Conservation (phyloP, 306 rosid genomes). For the Prosopis cineraria region DNA sequence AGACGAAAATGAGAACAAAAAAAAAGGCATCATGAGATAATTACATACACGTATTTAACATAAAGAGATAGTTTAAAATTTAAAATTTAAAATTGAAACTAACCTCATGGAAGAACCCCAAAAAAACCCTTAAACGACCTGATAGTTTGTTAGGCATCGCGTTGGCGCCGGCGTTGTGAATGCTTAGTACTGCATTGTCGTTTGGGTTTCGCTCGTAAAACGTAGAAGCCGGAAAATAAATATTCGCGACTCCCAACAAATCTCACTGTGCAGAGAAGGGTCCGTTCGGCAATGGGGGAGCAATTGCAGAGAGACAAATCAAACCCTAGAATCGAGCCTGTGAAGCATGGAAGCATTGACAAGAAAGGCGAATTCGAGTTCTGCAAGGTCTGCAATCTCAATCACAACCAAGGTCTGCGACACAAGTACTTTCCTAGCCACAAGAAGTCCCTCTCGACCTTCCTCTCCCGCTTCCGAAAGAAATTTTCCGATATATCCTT, state of each 20-base stretch:
- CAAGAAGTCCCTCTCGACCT: conserved; percentile 66
- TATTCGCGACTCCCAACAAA: background rate
- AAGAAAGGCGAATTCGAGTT: conserved; percentile 64
- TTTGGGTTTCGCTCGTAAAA: background rate
- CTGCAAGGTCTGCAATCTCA: conserved; percentile 77
- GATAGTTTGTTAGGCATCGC: too few relatives aligned
- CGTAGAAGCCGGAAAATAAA: background rate
- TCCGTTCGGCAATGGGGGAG: conserved; percentile 33
- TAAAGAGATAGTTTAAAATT: too few relatives aligned
- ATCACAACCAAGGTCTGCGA: conserved; percentile 76
- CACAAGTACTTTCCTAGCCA: conserved; percentile 92
- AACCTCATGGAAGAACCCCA: too few relatives aligned
- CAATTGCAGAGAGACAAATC: conserved; percentile 9
- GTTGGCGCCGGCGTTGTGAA: too few relatives aligned
- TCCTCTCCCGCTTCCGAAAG: conserved; percentile 70
- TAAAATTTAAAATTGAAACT: too few relatives aligned
- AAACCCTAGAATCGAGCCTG: conserved; percentile 34
- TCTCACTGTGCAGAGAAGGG: background rate
- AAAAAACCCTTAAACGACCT: too few relatives aligned
- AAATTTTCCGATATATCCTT: conserved; percentile 66
- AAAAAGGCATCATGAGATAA: too few relatives aligned
- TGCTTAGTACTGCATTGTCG: too few relatives aligned
- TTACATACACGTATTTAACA: too few relatives aligned
- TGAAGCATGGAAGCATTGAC: conserved; percentile 7
- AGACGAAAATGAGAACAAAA: too few relatives aligned